Evolutionary conservation across 352 stramenopile species (phyloP).

Genomic region (Albugo candida): DNA sequence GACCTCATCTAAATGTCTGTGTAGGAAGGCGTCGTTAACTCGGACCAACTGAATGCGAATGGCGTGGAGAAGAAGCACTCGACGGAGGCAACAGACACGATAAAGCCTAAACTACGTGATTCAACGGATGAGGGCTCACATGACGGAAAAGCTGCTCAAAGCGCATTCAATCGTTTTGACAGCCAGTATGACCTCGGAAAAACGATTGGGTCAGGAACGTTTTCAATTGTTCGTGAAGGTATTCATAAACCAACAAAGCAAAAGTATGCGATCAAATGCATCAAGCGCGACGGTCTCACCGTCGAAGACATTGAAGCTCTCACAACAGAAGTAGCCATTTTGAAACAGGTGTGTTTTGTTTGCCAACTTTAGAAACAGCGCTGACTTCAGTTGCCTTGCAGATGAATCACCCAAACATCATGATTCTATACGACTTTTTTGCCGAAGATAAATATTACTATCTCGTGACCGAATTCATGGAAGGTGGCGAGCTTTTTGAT

Average conservation of each 20-base stretch:
- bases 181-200: slow-evolving; percentile 75
- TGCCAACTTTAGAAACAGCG: neutral
- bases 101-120: too few species aligned
- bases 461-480: slow-evolving; percentile 95
- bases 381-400: slow-evolving; percentile 9
- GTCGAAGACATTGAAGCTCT: slow-evolving; percentile 74
- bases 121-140: too few species aligned
- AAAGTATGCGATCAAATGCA: slow-evolving; percentile 84
- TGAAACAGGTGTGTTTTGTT: slow-evolving; percentile 41
- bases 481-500: slow-evolving; percentile 78
- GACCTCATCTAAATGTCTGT: too few species aligned
- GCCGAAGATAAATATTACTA: slow-evolving; percentile 91
- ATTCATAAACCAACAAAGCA: slow-evolving; percentile 67
- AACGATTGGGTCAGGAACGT: slow-evolving; percentile 78
- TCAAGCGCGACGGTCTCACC: slow-evolving; percentile 76
- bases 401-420: slow-evolving; percentile 86
- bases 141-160: too few species aligned
- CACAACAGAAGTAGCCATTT: slow-evolving; percentile 67
- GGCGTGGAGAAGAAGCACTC: too few species aligned
- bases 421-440: slow-evolving; percentile 87
- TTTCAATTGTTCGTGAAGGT: slow-evolving; percentile 73
- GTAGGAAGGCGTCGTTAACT: too few species aligned
- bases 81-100: too few species aligned
- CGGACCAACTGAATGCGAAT: too few species aligned
- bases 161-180: slow-evolving; percentile 71